Evolutionary conservation across 2,329 filamentous ascomycete species (phyloP).

Genomic region (Phialophora tarda): DNA sequence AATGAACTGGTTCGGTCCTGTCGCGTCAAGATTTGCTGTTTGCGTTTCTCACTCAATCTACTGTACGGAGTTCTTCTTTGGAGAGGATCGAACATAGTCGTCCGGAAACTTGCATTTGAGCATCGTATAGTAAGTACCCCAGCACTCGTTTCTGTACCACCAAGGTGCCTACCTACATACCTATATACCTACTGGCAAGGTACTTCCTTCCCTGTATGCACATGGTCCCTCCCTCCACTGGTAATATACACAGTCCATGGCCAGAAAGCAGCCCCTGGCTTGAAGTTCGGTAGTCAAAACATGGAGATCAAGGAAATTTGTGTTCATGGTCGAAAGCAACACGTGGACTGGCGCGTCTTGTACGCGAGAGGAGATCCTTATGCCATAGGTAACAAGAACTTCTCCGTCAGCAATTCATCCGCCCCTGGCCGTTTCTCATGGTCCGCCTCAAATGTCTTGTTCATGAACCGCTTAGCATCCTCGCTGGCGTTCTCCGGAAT

Average conservation of each 20-base stretch:
- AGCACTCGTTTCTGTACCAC: background rate
- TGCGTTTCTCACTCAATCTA: background rate
- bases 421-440: constrained; percentile 90
- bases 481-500: constrained; percentile 85
- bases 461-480: constrained; percentile 82
- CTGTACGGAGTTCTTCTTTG: background rate
- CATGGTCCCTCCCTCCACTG: background rate
- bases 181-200: background rate
- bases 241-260: background rate
- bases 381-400: constrained; percentile 60
- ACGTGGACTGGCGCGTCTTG: background rate
- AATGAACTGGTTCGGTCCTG: background rate
- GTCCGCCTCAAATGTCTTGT: constrained; percentile 92
- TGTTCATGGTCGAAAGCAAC: background rate
- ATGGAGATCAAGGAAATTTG: background rate
- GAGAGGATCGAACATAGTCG: background rate
- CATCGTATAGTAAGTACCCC: background rate
- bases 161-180: background rate
- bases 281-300: background rate
- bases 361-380: constrained; percentile 9
- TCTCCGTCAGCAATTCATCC: constrained; percentile 83
- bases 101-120: background rate
- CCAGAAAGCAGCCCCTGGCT: background rate
- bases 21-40: no score
- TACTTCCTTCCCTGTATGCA: background rate